phyloP scores from a whole-genome alignment of 768 basidiomycete species.

The Amylocystis lapponica region DNA sequence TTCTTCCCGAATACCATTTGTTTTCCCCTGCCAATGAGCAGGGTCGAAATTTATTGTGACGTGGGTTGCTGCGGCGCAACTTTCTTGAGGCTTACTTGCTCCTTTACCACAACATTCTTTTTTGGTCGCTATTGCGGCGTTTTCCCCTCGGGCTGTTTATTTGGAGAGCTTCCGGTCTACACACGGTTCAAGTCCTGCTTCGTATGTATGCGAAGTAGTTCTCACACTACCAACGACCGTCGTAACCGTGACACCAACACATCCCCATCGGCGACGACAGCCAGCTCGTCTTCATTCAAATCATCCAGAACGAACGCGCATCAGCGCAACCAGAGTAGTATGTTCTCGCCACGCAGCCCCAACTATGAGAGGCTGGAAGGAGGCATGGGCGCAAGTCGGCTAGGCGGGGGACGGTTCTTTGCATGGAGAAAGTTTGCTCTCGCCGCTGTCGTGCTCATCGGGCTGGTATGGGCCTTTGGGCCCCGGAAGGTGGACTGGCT shows the following conservation, averaged over 20 bases:
- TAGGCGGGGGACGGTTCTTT: conserved; percentile 20
- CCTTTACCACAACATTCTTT: too few species aligned
- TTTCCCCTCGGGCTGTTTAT: too few species aligned
- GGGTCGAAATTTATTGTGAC: too few species aligned
- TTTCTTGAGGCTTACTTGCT: too few species aligned
- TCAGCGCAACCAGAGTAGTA: conserved; percentile 7
- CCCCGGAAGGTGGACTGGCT: conserved; percentile 34
- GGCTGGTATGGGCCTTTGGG: conserved; percentile 62
- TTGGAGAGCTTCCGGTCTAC: too few species aligned
- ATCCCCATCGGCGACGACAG: not conserved
- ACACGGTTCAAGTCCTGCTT: too few species aligned
- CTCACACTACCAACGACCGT: too few species aligned
- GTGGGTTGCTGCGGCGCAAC: too few species aligned
- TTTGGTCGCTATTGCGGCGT: too few species aligned
- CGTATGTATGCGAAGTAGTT: too few species aligned
- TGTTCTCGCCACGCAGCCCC: conserved; percentile 31
- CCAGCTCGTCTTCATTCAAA: conserved; percentile 2
- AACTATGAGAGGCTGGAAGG: conserved; percentile 59
- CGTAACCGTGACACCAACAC: not conserved
- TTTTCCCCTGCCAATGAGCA: too few species aligned
- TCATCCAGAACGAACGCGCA: not conserved
- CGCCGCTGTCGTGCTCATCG: conserved; percentile 49
- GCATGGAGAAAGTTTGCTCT: conserved; percentile 67
- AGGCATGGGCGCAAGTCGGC: conserved; percentile 47
- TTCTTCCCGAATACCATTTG: too few species aligned